phyloP scores from a whole-genome alignment of 148 eudicot genomes.

The Hydrangea macrophylla region DNA sequence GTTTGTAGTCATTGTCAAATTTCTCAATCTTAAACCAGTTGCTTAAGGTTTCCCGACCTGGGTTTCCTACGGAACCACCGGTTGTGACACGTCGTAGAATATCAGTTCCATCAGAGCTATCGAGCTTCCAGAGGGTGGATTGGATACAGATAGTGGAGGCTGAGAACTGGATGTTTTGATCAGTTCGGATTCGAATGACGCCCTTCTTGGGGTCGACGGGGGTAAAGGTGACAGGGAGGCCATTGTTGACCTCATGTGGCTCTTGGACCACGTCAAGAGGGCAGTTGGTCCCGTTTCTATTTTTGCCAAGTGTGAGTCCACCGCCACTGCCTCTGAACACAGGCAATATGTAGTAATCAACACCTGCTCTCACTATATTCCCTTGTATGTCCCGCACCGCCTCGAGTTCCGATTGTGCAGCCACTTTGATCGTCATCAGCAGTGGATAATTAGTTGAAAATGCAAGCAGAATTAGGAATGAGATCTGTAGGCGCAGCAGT shows the following conservation, averaged over 20 bases:
- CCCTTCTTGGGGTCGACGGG: conserved; percentile 14
- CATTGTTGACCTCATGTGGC: conserved; percentile 11
- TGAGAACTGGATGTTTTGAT: conserved; percentile 21
- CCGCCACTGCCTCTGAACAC: conserved; percentile 27
- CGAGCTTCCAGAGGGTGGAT: conserved; percentile 24
- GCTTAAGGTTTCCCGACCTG: conserved; percentile 14
- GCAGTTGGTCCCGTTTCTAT: conserved; percentile 11
- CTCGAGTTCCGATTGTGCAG: no score
- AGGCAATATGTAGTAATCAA: conserved; percentile 30
- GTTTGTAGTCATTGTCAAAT: conserved; percentile 29
- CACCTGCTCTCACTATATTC: conserved; percentile 15
- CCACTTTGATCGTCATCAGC: no score
- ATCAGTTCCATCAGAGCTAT: neutral
- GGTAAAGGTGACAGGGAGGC: conserved; percentile 21
- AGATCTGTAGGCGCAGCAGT: no score
- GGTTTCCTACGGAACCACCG: conserved; percentile 21
- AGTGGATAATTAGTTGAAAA: no score
- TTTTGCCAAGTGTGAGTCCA: neutral
- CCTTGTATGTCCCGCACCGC: conserved; percentile 25
- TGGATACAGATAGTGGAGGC: conserved; percentile 20
- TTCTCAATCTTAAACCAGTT: no score
- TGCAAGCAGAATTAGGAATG: no score
- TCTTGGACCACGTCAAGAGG: conserved; percentile 23
- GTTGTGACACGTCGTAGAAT: conserved; percentile 4
- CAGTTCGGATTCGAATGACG: conserved; percentile 17